Conservation (phyloP, 2,329 filamentous ascomycete species). For the Penicillium frequentans region DNA sequence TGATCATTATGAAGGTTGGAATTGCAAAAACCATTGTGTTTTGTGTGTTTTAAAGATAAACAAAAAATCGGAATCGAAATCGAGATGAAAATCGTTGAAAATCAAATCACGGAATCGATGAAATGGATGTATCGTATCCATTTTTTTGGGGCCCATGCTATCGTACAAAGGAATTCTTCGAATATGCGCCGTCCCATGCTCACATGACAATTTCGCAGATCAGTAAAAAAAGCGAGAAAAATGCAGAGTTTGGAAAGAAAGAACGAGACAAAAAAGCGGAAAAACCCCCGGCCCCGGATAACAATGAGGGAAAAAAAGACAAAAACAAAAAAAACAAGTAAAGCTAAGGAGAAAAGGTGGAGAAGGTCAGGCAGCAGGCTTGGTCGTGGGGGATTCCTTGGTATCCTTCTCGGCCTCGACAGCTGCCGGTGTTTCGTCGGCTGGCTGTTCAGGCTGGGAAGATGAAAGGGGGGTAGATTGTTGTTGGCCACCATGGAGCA, state of each 20-base stretch:
- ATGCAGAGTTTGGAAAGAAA: conserved; percentile 4
- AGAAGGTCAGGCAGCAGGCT: neutral
- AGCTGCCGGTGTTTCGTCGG: neutral
- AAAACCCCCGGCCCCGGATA: neutral
- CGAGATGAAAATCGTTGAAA: neutral
- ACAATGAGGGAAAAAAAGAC: neutral
- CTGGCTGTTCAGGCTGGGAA: neutral
- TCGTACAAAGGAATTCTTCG: conserved; percentile 17
- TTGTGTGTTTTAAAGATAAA: neutral
- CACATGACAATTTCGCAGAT: conserved; percentile 12
- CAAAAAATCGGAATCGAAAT: neutral
- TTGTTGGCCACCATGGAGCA: neutral
- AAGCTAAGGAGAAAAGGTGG: neutral
- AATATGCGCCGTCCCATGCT: conserved; percentile 18
- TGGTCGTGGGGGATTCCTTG: neutral
- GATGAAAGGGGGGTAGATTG: neutral
- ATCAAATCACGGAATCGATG: neutral
- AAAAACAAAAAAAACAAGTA: neutral
- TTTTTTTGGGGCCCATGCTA: conserved; percentile 18
- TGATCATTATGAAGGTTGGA: neutral
- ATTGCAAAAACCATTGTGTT: neutral
- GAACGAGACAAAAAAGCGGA: neutral
- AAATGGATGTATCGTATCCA: conserved; percentile 8
- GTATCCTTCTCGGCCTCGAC: neutral
- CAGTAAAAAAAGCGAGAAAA: conserved; percentile 2